These are phyloP conservation scores for Coemansia sp. DNA, from an alignment of 192 early-diverging fungal species.

Conservation along the genomic window DNA sequence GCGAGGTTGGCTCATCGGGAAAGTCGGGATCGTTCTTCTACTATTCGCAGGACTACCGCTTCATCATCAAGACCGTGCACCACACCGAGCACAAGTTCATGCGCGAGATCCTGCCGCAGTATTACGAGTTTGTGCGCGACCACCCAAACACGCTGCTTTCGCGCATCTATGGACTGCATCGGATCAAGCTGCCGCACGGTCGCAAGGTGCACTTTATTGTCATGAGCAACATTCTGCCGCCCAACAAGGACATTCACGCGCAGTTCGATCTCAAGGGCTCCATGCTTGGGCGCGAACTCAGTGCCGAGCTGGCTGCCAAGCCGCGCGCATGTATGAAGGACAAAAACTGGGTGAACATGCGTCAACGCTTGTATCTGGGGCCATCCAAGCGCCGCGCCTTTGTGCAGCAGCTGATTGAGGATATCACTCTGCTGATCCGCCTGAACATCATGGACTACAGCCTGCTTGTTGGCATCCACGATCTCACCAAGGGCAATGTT, in stretches of 20 bases:
- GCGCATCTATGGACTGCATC: constrained; percentile 94
- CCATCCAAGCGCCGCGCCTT: constrained; percentile 78
- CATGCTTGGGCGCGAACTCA: constrained; percentile 79
- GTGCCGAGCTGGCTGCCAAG: constrained; percentile 72
- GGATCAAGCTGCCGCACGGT: constrained; percentile 91
- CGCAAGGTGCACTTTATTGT: constrained; percentile 98
- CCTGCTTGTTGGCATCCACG: constrained; percentile 90
- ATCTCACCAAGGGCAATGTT: constrained; percentile 79
- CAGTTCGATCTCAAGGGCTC: constrained; percentile 97
- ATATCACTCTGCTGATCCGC: constrained; percentile 75
- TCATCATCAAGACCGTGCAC: constrained; percentile 99
- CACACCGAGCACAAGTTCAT: constrained; percentile 94
- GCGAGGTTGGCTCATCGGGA: constrained; percentile 91
- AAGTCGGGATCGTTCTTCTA: constrained; percentile 98
- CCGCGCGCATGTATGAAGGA: constrained; percentile 95
- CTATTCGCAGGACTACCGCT: constrained; percentile 96
- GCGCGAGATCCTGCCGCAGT: constrained; percentile 81
- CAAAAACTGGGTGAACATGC: constrained; percentile 86
- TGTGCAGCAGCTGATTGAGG: constrained; percentile 82
- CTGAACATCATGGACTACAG: constrained; percentile 99
- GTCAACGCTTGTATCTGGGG: constrained; percentile 78
- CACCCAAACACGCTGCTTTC: constrained; percentile 93
- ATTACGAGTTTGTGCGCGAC: constrained; percentile 86
- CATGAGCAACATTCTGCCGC: constrained; percentile 98
- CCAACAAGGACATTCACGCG: constrained; percentile 96